phyloP scores from a whole-genome alignment of 1,284 basidiomycete genomes.

The Ceratobasidium papillatum region DNA sequence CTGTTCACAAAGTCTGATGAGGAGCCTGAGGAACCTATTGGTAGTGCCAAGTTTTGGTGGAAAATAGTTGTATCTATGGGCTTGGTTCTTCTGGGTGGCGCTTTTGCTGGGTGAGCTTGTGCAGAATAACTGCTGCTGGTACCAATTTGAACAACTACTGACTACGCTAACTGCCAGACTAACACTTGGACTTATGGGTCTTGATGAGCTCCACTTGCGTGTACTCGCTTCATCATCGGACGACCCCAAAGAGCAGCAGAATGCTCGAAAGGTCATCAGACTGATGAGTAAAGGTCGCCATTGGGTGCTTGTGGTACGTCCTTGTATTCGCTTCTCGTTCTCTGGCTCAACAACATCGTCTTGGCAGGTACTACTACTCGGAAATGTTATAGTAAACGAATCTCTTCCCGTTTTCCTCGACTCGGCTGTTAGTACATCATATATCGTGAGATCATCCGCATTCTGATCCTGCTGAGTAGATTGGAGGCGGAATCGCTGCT shows the following conservation, averaged over 20 bases:
- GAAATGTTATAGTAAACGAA: constrained; percentile 91
- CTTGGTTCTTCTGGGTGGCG: constrained; percentile 81
- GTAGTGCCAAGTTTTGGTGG: constrained; percentile 61
- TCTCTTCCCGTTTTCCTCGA: constrained; percentile 95
- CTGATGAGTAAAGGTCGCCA: constrained; percentile 85
- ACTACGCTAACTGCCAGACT: constrained; percentile 54
- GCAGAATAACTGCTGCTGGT: neutral
- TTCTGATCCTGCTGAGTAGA: constrained; percentile 51
- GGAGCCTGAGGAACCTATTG: constrained; percentile 43
- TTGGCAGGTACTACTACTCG: constrained; percentile 74
- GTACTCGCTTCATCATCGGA: constrained; percentile 85
- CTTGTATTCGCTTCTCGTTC: neutral
- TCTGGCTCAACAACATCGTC: neutral
- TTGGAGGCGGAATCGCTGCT: constrained; percentile 86
- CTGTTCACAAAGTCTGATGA: constrained; percentile 8
- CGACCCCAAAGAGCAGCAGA: constrained; percentile 68
- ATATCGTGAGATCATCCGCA: constrained; percentile 44
- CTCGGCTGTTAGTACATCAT: constrained; percentile 67
- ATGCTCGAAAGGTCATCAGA: constrained; percentile 79
- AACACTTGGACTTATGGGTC: constrained; percentile 93
- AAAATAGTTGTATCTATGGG: constrained; percentile 71
- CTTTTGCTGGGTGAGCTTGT: constrained; percentile 80
- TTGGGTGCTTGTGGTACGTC: constrained; percentile 87
- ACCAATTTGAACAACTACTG: neutral
- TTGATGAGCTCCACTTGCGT: constrained; percentile 91